phyloP scores from a whole-genome alignment of 306 rosid species.

The Rosa rugosa region DNA sequence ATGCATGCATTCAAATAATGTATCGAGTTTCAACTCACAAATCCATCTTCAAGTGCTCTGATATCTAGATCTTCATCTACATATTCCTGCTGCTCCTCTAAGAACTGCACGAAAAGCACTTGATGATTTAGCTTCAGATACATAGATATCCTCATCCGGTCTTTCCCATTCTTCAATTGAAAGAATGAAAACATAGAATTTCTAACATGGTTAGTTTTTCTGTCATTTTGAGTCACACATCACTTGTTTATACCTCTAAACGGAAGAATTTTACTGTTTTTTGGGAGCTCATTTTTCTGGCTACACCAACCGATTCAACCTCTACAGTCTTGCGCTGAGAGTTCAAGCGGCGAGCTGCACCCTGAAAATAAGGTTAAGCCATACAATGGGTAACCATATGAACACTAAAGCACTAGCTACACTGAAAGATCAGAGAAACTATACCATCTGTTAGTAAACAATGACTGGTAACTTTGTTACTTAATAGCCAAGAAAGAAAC shows the following conservation, averaged over 20 bases:
- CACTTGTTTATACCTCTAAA: slow-evolving; percentile 41
- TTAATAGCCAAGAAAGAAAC: neutral
- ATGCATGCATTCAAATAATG: neutral
- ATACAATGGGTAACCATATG: slow-evolving; percentile 4
- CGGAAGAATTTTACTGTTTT: slow-evolving; percentile 40
- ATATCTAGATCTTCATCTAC: slow-evolving; percentile 42
- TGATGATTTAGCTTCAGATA: neutral
- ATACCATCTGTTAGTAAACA: neutral
- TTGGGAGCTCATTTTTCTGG: slow-evolving; percentile 40
- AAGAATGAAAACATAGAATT: neutral
- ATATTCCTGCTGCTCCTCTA: slow-evolving; percentile 32
- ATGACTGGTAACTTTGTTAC: neutral
- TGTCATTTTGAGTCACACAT: neutral
- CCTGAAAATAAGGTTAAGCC: slow-evolving; percentile 28
- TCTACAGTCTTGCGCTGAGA: slow-evolving; percentile 44
- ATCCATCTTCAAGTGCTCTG: slow-evolving; percentile 50
- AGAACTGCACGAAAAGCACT: slow-evolving; percentile 34
- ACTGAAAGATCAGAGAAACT: neutral
- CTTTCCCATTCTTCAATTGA: neutral
- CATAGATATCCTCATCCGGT: neutral
- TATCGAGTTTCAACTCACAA: slow-evolving; percentile 38
- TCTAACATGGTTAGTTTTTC: neutral
- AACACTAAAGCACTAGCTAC: neutral
- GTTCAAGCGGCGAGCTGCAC: slow-evolving; percentile 47
- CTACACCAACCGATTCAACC: slow-evolving; percentile 52